phyloP scores from a whole-genome alignment of 148 eudicot genomes.

The Fagopyrum esculentum region DNA sequence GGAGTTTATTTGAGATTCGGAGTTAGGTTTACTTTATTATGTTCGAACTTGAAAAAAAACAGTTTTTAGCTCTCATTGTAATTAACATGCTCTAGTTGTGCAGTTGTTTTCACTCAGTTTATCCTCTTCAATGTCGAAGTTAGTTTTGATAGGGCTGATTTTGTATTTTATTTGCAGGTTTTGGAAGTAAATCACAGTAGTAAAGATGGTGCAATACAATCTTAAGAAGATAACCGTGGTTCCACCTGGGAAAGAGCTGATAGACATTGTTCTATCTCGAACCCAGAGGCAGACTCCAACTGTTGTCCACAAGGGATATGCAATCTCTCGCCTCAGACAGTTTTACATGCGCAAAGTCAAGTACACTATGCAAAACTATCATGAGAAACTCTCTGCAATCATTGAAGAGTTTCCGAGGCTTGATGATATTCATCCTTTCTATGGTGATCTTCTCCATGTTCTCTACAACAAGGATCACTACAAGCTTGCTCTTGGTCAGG shows the following conservation, averaged over 20 bases:
- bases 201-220: conserved; percentile 75
- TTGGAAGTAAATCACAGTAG: too few species aligned
- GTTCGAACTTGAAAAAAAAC: too few species aligned
- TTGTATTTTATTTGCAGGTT: too few species aligned
- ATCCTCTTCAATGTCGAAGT: too few species aligned
- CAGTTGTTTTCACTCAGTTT: too few species aligned
- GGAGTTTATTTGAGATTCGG: too few species aligned
- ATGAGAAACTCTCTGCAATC: conserved; percentile 83
- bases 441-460: conserved; percentile 87
- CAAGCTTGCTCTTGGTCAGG: conserved; percentile 96
- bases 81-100: too few species aligned
- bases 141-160: too few species aligned
- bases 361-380: conserved; percentile 64
- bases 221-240: conserved; percentile 84
- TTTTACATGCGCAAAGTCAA: conserved; percentile 94
- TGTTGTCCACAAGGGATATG: conserved; percentile 91
- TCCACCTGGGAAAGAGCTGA: conserved; percentile 74
- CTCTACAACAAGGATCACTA: conserved; percentile 91
- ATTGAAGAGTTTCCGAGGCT: conserved; percentile 90
- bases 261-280: conserved; percentile 78
- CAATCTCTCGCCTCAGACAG: conserved; percentile 66
- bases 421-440: conserved; percentile 84
- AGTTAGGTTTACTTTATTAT: too few species aligned
- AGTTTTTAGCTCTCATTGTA: too few species aligned
- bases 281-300: conserved; percentile 87